Evolutionary conservation across 2,329 filamentous ascomycete species (phyloP).

Genomic region (Podosphaera fusca): DNA sequence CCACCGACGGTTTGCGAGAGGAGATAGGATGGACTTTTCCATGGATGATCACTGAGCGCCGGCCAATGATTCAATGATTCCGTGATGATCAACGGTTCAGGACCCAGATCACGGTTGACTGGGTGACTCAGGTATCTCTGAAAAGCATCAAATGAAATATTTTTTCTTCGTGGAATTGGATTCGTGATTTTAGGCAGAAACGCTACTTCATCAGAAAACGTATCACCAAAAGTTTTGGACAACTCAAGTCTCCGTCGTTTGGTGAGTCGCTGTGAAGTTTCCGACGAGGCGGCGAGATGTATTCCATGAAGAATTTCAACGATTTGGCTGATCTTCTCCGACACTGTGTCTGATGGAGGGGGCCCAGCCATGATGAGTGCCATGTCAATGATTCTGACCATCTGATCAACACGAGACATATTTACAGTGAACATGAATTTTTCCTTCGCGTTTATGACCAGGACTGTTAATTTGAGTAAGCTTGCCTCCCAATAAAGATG

Average conservation of each 20-base stretch:
- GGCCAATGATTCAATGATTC: slow-evolving; percentile 51
- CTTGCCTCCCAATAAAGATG: slow-evolving; percentile 48
- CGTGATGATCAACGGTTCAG: slow-evolving; percentile 46
- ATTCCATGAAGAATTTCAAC: slow-evolving; percentile 42
- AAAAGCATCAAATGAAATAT: slow-evolving; percentile 34
- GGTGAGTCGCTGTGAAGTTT: slow-evolving; percentile 1
- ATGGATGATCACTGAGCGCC: slow-evolving; percentile 41
- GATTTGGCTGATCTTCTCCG: slow-evolving; percentile 25
- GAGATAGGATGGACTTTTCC: slow-evolving; percentile 55
- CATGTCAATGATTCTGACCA: slow-evolving; percentile 15
- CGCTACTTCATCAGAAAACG: slow-evolving; percentile 6
- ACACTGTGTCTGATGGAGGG: slow-evolving; percentile 1
- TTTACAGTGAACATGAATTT: neutral
- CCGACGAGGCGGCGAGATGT: neutral
- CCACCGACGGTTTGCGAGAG: slow-evolving; percentile 52
- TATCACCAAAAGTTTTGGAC: neutral
- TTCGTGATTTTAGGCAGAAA: slow-evolving; percentile 21
- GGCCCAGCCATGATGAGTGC: slow-evolving; percentile 15
- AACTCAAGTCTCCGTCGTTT: slow-evolving; percentile 9
- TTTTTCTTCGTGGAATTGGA: slow-evolving; percentile 21
- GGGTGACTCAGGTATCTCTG: slow-evolving; percentile 32
- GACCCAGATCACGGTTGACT: slow-evolving; percentile 18
- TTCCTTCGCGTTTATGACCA: slow-evolving; percentile 3
- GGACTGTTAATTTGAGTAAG: slow-evolving; percentile 32
- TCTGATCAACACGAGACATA: slow-evolving; percentile 7